Evolutionary conservation across 2,329 filamentous ascomycete genomes (phyloP), one percentile per base, ranked within the genome.

Genomic region (Metarhizium guizhouense): DNA sequence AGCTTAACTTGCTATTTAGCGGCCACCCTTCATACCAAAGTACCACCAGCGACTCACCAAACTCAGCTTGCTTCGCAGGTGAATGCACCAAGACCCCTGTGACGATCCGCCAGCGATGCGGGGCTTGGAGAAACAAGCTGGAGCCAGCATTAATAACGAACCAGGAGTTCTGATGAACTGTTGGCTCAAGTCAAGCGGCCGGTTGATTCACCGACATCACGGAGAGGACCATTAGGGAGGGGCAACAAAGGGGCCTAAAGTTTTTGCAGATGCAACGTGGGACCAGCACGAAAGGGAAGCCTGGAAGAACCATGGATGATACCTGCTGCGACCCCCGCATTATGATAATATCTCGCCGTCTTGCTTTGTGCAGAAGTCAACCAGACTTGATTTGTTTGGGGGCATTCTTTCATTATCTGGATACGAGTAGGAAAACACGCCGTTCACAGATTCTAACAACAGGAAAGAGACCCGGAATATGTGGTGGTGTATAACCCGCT

Each of bases 241-340:
- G 42, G 40, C 40, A n/a, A 18, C 34, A 45, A 20, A 45, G 18
- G 16, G 42, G 42, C n/a, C 42, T 11, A 25, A 40, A 14, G 32
- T 34, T 40, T 16, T 47, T 40, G 36, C 16, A 29, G 40, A 56
- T 56, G 55, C 55, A 56, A 56, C 55, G 55, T 56, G 47, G 55
- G 51, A 53, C 51, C 55, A 40, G n/a, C 42, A 45, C 6, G 18
- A 45, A 45, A 20, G 6, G 42, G 42, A 45, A 45, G 42, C n/a
- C 16, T 45, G 42, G 42, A 45, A 45, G 16, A 45, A 45, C 16
- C 42, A 45, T 45, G 42, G 42, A 20, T 45, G 42, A 25, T 25
- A 7, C 42, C 6, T 16, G 10, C 32, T 25, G 25, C 25, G 25
- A 25, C 32, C 32, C 32, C 32, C 32, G 32, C 32, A 34, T 25